Evolutionary conservation across 108 stramenopile species (phyloP), one percentile per base, ranked within the genome.

Genomic region (Cyclotella cryptica): DNA sequence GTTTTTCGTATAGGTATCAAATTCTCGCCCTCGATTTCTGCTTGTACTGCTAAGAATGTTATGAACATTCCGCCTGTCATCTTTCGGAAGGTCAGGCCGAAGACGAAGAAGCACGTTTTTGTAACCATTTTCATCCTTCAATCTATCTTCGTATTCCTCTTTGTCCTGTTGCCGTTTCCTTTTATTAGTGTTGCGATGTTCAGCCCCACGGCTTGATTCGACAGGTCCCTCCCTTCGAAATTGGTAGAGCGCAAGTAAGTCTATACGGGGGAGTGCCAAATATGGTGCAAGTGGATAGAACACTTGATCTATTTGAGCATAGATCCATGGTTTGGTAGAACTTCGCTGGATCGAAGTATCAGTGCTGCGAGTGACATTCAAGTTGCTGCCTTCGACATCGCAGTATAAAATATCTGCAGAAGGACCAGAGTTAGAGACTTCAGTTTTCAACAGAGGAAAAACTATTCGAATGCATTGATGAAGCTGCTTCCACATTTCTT

Each of bases 1-100:
- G 67, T 61, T 64, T n/a, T 17, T 78, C 15, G 90, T 91, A 39
- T 59, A 80, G 10, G 92, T 89, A 21, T 84, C 85, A 55, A 93
- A 93, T 14, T 86, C 77, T 35, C 83, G 84, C 44, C 86, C 85
- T 15, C 68, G 61, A 47, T 30, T 67, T 24, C 61, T 44, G 24
- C 61, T 46, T 58, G 17, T 61, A 19, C 68, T 42, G 6, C 85
- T 57, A 22, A 93, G 40, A 2, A 83, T 40, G 19, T 80, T 80
- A 55, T 93, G 92, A 59, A 93, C 65, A 18, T 67, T 52, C 30
- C 85, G 62, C 24, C 92, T 63, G 22, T 91, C 87, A 40, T 71
- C 83, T 51, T 83, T 86, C 30, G 81, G 75, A 10, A 92, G 30
- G 7, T 78, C 74, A 45, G 88, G 87, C 65, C 75, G 68, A 39